A percentile compares a stretch with the other conserved stretches of the same genome.
phyloP scores from a whole-genome alignment of 2,329 filamentous ascomycete genomes.

The Epichloe amarillans region DNA sequence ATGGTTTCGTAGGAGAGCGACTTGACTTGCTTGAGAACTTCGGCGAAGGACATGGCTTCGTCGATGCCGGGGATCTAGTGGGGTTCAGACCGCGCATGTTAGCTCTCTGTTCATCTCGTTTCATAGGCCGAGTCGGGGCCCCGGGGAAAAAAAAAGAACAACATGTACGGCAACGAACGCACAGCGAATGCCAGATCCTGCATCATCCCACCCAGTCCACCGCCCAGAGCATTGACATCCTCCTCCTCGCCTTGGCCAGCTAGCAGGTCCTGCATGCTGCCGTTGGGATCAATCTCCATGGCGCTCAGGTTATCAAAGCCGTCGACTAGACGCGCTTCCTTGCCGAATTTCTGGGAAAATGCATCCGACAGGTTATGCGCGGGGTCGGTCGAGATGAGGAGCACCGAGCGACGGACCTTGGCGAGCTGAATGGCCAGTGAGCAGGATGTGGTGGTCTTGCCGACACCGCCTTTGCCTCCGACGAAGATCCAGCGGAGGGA shows the following conservation, averaged over 20 bases:
- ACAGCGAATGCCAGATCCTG: slow-evolving; percentile 95
- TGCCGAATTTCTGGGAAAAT: slow-evolving; percentile 98
- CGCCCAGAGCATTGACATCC: slow-evolving; percentile 51
- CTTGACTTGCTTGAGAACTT: slow-evolving; percentile 98
- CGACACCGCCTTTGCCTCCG: slow-evolving; percentile 93
- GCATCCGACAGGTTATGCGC: slow-evolving; percentile 97
- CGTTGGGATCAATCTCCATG: slow-evolving; percentile 99
- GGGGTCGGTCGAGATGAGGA: slow-evolving; percentile 96
- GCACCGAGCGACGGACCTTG: slow-evolving; percentile 83
- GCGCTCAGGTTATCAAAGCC: slow-evolving; percentile 90
- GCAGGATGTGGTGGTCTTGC: slow-evolving; percentile 98
- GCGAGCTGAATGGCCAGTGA: slow-evolving; percentile 96
- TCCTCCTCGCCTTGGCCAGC: slow-evolving; percentile 66
- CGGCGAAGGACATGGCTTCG: slow-evolving; percentile 98
- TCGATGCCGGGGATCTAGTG: slow-evolving; percentile 88
- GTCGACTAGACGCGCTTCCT: slow-evolving; percentile 85
- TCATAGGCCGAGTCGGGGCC: background rate
- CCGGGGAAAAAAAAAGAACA: too few species aligned
- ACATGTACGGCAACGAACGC: slow-evolving; percentile 16
- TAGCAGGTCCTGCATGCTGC: slow-evolving; percentile 89
- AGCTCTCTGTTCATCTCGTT: background rate
- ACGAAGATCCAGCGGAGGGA: slow-evolving; percentile 98
- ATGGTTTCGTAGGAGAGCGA: slow-evolving; percentile 97
- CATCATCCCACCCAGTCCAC: slow-evolving; percentile 86
- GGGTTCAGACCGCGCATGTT: background rate